These are phyloP conservation scores for Populus alba DNA, from an alignment of 345 rosid species.

Conservation along the genomic window DNA sequence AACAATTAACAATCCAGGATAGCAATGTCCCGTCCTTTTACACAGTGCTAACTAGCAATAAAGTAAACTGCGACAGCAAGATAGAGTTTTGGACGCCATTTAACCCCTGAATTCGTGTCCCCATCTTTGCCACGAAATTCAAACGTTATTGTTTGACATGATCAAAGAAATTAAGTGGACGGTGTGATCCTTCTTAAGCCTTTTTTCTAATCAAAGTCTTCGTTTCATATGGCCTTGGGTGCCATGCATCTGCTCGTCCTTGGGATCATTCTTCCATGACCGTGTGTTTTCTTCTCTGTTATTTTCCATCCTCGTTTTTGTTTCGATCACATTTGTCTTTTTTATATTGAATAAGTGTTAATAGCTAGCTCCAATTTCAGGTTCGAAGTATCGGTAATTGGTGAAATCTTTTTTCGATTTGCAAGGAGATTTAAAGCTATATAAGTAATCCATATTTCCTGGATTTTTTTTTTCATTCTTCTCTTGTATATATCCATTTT, in stretches of 20 bases:
- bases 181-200: neutral
- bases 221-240: neutral
- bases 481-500: neutral
- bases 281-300: neutral
- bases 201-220: slow-evolving; percentile 13
- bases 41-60: neutral
- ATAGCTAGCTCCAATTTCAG: neutral
- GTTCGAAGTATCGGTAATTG: neutral
- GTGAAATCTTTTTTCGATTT: too few species aligned
- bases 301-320: too few species aligned
- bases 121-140: slow-evolving; percentile 7
- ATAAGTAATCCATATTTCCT: neutral
- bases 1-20: too few species aligned
- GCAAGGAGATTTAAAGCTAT: neutral
- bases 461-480: neutral
- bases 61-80: neutral
- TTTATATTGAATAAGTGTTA: neutral
- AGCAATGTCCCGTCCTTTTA: neutral
- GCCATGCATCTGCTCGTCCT: neutral
- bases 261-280: neutral
- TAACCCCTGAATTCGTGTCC: neutral
- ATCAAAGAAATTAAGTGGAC: neutral
- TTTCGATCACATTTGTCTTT: too few species aligned
- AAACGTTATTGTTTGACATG: slow-evolving; percentile 11
- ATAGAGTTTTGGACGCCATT: neutral